These are phyloP conservation scores for Nicotiana knightiana DNA, from an alignment of 257 asterid species.

Conservation along the genomic window DNA sequence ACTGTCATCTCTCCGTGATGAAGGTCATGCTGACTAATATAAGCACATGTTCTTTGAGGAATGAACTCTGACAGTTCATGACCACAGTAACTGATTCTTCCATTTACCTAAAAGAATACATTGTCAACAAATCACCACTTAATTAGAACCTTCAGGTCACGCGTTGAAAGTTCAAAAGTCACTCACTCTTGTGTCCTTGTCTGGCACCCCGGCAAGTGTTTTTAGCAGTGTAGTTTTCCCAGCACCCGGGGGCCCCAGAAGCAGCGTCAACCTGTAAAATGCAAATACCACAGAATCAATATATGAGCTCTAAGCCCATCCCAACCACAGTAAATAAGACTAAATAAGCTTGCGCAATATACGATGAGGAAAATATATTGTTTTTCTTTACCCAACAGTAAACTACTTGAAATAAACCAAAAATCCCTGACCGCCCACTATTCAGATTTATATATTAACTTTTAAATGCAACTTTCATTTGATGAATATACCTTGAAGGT, in stretches of 20 bases:
- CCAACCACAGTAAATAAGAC: too few species aligned
- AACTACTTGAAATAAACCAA: not conserved
- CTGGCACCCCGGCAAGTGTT: constrained; percentile 78
- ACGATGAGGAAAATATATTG: too few species aligned
- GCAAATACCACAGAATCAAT: not conserved
- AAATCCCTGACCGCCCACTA: not conserved
- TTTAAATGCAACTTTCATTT: not conserved
- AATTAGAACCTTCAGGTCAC: not conserved
- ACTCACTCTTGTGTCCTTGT: constrained; percentile 46
- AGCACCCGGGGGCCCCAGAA: constrained; percentile 94
- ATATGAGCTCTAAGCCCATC: not conserved
- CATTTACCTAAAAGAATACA: constrained; percentile 39
- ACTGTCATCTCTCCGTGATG: constrained; percentile 98
- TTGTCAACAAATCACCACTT: not conserved
- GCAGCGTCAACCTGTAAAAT: constrained; percentile 78
- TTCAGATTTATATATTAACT: not conserved
- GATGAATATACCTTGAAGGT: constrained; percentile 71
- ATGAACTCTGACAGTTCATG: constrained; percentile 71
- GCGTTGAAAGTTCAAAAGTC: not conserved
- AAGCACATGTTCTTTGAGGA: constrained; percentile 88
- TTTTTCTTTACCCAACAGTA: not conserved
- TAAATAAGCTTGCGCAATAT: too few species aligned
- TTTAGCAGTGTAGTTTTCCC: constrained; percentile 80
- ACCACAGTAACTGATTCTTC: constrained; percentile 81
- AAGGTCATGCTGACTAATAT: constrained; percentile 83